Base-by-base conservation (phyloP, 2,329 filamentous ascomycete genomes). In the Nemania abortiva region DNA sequence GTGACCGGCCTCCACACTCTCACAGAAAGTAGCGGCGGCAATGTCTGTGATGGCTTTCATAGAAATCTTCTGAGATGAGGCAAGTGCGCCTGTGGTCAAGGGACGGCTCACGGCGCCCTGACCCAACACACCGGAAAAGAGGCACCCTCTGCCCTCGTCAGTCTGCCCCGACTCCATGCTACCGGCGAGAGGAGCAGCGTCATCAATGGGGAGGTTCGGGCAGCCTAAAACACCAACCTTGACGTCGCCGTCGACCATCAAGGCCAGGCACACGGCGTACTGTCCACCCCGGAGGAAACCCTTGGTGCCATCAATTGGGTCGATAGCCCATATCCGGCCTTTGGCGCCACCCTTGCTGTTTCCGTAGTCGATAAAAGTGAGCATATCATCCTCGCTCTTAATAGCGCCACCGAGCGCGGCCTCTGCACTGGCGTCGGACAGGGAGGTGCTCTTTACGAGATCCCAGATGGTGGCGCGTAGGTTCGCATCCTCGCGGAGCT, bases 271-370 rank as follows among this genome's bases (percentile, higher is more conserved):
- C 63, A 99, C 94, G 64, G 96, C 97, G 79, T 99, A 99, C 84
- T 99, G 96, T 47, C 95, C 97, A 62, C 96, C 96, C 71, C 97
- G 89, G 69, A 99, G 85, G 84, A 99, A 99, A 34, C 96, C 97
- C 84, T 98, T 97, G 63, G 96, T 99, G 73, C 96, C 96, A 81
- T 99, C 96, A 71, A 99, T 98, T 68, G 96, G 96, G 81, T 99
- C 96, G 66, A 99, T 90, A 49, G 95, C 93, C 96, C 96, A 99
- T 81, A 98, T 93, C 74, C 96, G 87, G 71, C 94, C 94, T 73
- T 84, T 86, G 69, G 83, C 81, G 31, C 94, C 94, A 69, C 94
- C 94, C 66, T 87, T 82, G 81, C 90, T 93, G 78, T 88, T 88
- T 50, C 91, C 91, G 70, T 82, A 81, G 82, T 93, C 91, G 73